phyloP scores from a whole-genome alignment of 768 basidiomycete species.

The Phanerochaete carnosa region DNA sequence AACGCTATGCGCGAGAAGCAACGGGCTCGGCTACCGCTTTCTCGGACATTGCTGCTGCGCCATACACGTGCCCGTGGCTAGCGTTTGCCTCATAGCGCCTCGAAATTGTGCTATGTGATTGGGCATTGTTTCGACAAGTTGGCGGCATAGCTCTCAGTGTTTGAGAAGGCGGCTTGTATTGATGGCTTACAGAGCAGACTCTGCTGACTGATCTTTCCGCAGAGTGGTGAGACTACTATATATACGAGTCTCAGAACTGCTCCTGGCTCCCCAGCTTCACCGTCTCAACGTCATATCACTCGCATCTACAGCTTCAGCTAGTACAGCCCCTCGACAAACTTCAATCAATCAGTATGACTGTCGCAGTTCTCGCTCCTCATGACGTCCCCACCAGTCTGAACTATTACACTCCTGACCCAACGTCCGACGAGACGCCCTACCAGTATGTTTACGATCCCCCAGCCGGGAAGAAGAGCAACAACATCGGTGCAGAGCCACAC shows the following conservation, averaged over 20 bases:
- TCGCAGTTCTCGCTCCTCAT: conserved; percentile 25
- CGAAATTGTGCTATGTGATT: background rate
- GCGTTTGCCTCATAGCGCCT: background rate
- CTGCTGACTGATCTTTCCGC: background rate
- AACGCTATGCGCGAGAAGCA: no score
- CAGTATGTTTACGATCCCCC: conserved; percentile 26
- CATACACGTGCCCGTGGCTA: background rate
- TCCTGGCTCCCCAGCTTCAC: no score
- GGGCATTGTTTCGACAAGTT: background rate
- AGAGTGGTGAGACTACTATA: background rate
- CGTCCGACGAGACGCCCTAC: conserved; percentile 30
- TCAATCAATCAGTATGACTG: no score
- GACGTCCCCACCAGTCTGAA: conserved; percentile 38
- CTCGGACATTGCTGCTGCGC: no score
- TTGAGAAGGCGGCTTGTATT: background rate
- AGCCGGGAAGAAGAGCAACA: conserved; percentile 19
- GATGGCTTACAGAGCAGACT: background rate
- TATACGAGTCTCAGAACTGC: background rate
- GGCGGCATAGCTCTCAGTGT: background rate
- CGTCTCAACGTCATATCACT: no score
- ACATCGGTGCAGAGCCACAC: conserved; percentile 27
- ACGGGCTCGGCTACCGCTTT: no score
- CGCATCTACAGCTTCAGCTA: no score
- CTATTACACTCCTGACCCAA: conserved; percentile 26
- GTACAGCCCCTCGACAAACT: no score